Conservation (phyloP, 2,329 filamentous ascomycete genomes). For the Trichoderma atroviride region DNA sequence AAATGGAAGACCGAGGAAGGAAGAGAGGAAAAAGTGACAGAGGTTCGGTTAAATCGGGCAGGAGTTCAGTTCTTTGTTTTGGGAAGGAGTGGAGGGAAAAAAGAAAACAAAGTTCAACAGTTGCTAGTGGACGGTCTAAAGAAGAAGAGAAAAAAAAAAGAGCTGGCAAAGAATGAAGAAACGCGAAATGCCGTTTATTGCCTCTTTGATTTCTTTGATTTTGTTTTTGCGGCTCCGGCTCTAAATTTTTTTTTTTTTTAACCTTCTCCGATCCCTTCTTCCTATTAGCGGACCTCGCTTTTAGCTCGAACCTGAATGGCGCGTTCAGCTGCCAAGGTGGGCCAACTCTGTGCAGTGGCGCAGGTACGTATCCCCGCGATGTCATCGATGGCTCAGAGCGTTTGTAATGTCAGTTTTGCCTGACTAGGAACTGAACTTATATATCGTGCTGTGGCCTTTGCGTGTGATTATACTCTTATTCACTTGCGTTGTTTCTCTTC, state of each 20-base stretch:
- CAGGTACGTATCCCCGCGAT: neutral
- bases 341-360: neutral
- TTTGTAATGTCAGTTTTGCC: too few relatives aligned
- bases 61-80: neutral
- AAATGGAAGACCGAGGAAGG: too few relatives aligned
- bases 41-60: neutral
- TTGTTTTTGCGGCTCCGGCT: slow-evolving; percentile 14
- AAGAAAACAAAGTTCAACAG: neutral
- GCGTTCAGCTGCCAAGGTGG: neutral
- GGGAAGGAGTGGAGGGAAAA: neutral
- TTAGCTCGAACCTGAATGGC: slow-evolving; percentile 11
- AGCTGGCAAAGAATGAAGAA: neutral
- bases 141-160: neutral
- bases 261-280: neutral
- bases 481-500: too few relatives aligned
- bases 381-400: neutral
- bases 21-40: neutral
- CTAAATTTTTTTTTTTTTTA: slow-evolving; percentile 8
- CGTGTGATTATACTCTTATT: too few relatives aligned
- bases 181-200: slow-evolving; percentile 6
- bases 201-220: slow-evolving; percentile 4
- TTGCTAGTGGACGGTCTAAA: neutral
- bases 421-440: too few relatives aligned
- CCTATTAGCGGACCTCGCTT: neutral
- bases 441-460: too few relatives aligned